phyloP scores from a whole-genome alignment of 768 basidiomycete species.

The Termitomyces heimii region DNA sequence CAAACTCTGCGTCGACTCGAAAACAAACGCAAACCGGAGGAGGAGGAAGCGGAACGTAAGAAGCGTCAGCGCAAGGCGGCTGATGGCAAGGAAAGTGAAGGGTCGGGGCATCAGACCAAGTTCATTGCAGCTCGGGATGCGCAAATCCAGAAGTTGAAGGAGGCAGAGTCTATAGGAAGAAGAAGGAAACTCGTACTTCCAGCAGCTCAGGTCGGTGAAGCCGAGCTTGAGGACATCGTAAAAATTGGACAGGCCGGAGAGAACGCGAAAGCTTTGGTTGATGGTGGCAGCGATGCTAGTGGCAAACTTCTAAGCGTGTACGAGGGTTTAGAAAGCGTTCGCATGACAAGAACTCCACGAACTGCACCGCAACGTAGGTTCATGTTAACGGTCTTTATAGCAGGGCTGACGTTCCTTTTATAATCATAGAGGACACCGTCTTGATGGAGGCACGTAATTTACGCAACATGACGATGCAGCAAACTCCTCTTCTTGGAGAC shows the following conservation, averaged over 20 bases:
- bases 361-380: conserved; percentile 82
- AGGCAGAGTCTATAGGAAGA: conserved; percentile 92
- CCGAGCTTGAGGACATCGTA: conserved; percentile 94
- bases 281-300: conserved; percentile 77
- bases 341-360: conserved; percentile 90
- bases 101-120: conserved; percentile 72
- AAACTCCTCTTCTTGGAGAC: conserved; percentile 93
- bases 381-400: neutral
- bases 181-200: conserved; percentile 82
- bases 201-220: conserved; percentile 87
- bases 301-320: conserved; percentile 89
- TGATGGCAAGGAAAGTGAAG: conserved; percentile 57
- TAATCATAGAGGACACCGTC: conserved; percentile 80
- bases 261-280: conserved; percentile 80
- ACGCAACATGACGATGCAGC: conserved; percentile 86
- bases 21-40: conserved; percentile 91
- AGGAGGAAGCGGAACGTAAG: conserved; percentile 89
- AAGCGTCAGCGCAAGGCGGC: conserved; percentile 75
- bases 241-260: conserved; percentile 95
- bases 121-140: conserved; percentile 97
- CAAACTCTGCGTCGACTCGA: conserved; percentile 89
- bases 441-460: conserved; percentile 94
- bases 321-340: conserved; percentile 80
- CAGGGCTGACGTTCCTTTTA: neutral
- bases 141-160: conserved; percentile 96